Evolutionary conservation across 257 asterid genomes (phyloP), one percentile per base, ranked within the genome.

Genomic region (Solanum ossicruentum): DNA sequence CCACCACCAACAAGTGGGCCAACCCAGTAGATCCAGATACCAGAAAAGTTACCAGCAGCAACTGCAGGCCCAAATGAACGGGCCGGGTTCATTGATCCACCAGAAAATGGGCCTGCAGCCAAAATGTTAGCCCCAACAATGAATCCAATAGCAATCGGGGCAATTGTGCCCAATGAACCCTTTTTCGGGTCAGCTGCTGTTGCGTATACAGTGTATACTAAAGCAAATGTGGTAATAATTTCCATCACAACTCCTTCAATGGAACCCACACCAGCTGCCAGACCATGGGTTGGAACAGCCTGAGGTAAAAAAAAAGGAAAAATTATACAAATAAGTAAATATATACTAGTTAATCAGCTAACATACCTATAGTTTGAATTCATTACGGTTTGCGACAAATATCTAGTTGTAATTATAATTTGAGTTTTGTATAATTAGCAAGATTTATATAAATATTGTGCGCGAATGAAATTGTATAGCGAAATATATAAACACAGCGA

Each of bases 21-120:
- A 41, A 45, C 73, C 87, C 87, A 85, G 66, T 85, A 85, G 26
- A 80, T 65, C 87, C 87, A 85, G 61, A 20, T 7, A n/a, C 32
- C 15, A 5, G 36, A 12, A 9, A 69, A 85, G 85, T 78, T 43
- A 0, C 85, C 56, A 52, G 73, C 12, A 4, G 43, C 84, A 2
- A 84, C 67, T 20, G 86, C 83, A 1, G 86, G 86, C 17, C 86
- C 86, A 58, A 84, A 85, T 18, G 87, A 85, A 18, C 79, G 84
- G 36, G 87, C 87, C 9, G 87, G 87, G 54, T 85, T 85, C 87
- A 85, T 85, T 36, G 87, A 85, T 11, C 84, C 87, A 3, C 87
- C 87, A 2, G 80, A 63, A 18, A 85, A 85, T 21, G 87, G 84
- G 21, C 87, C 87, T 0, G 84, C 87, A 15, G 87, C 87, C 6